Conservation (phyloP, 1,284 basidiomycete genomes). For the Irpex sp. region DNA sequence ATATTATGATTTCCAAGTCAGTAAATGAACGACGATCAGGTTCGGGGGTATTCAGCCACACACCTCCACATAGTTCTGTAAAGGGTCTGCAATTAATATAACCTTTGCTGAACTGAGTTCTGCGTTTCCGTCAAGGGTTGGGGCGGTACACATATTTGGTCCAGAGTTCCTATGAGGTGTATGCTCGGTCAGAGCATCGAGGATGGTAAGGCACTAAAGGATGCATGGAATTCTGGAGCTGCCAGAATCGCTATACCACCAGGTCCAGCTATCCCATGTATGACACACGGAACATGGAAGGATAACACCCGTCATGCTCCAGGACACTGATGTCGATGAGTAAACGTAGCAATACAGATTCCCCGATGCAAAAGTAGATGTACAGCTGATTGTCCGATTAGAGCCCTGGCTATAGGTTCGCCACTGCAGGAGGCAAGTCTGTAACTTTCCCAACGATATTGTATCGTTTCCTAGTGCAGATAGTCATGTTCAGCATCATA, state of each 20-base stretch:
- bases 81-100: neutral
- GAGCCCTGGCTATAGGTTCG: slow-evolving; percentile 18
- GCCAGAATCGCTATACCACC: neutral
- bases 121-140: neutral
- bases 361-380: neutral
- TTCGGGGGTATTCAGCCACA: neutral
- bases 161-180: neutral
- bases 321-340: neutral
- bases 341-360: neutral
- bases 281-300: neutral
- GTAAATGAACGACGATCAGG: neutral
- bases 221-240: neutral
- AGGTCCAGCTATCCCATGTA: neutral
- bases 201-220: neutral
- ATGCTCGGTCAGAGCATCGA: neutral
- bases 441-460: slow-evolving; percentile 73
- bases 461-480: slow-evolving; percentile 65
- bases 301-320: too few species aligned
- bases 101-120: neutral
- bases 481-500: neutral
- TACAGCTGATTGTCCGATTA: neutral
- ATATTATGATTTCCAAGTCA: neutral
- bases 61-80: neutral
- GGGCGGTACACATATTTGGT: neutral
- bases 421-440: slow-evolving; percentile 38